Base-by-base conservation (phyloP, 441 rosid species). In the Gossypium lobatum region DNA sequence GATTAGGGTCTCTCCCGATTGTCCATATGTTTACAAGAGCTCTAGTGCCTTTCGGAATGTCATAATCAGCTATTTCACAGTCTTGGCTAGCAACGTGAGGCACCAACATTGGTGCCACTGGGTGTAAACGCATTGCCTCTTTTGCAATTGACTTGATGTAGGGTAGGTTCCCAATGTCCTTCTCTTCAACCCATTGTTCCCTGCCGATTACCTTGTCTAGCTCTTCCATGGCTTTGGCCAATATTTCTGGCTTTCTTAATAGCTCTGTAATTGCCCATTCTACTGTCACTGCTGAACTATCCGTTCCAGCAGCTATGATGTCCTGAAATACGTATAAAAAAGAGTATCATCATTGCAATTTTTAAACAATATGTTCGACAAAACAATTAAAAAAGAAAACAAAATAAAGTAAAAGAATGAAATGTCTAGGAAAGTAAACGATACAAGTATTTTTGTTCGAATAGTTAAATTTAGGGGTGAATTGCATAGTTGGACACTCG, bases 201-300 rank as follows among this genome's bases (percentile, higher is more conserved):
- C 21, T 72, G 23, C 85, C 87, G 0, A 84, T 82, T 1, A 82
- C 85, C 16, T 73, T 25, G 62, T 84, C 83, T 0, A 84, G 78
- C 37, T 84, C 87, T 45, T 78, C 80, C 0, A 75, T 80, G 2
- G 85, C 87, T 68, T 72, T 80, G 3, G 42, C 4, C 58, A 84
- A 66, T 3, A 74, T 26, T 50, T 82, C 79, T 0, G 87, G 87
- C 20, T 72, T 82, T 46, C 69, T 80, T n/a, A 84, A 6, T 0
- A 82, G 37, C 34, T 84, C 87, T 0, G 82, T 78, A 2, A 84
- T 78, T 6, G 81, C 81, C 85, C 85, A 84, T 76, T 82, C 87
- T 20, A 84, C 80, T 0, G 87, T 82, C 20, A 79, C 80, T 2
- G 87, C 80, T 3, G 87, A 82, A 65, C 84, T 84, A 73, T 84